Percentiles rank a stretch among this genome's conserved stretches.
phyloP scores from a whole-genome alignment of 2,329 filamentous ascomycete genomes.

The Magnaporthiopsis poae region DNA sequence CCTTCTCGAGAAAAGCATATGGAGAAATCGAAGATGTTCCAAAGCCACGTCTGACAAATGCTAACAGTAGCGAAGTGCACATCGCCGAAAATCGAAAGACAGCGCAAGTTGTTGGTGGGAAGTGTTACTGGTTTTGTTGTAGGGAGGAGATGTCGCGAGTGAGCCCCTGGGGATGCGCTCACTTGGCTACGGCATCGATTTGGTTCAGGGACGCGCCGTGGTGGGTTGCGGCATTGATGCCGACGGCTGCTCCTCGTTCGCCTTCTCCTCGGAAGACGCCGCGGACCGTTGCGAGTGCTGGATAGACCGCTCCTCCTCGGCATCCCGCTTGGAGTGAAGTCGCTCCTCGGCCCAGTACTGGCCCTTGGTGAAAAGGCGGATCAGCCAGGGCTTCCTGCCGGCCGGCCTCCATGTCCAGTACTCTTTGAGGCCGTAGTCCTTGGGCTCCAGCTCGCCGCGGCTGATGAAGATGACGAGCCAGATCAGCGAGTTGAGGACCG shows the following conservation, averaged over 20 bases:
- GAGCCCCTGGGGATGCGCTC: background rate
- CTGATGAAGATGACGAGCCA: constrained; percentile 35
- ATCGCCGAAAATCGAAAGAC: background rate
- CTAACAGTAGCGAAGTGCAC: background rate
- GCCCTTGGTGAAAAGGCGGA: constrained; percentile 25
- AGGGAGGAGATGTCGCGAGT: too few species aligned
- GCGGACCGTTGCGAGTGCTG: constrained; percentile 1
- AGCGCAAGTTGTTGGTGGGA: background rate
- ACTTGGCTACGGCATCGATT: background rate
- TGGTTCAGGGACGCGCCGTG: background rate
- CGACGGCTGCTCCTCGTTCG: constrained; percentile 1
- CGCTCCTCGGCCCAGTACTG: constrained; percentile 19
- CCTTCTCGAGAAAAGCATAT: background rate
- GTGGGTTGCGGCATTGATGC: background rate
- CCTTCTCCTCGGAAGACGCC: constrained; percentile 8
- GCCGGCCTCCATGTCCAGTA: constrained; percentile 45
- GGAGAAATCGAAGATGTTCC: background rate
- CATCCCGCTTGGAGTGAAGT: constrained; percentile 4
- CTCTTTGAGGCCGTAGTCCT: constrained; percentile 44
- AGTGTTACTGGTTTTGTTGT: background rate
- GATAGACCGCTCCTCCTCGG: constrained; percentile 3
- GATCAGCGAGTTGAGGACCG: constrained; percentile 39
- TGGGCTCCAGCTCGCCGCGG: constrained; percentile 33
- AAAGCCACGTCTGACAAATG: background rate
- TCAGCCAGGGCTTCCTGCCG: constrained; percentile 38